Conservation (phyloP, 2,329 filamentous ascomycete genomes). For the Diaporthe aspalathi region DNA sequence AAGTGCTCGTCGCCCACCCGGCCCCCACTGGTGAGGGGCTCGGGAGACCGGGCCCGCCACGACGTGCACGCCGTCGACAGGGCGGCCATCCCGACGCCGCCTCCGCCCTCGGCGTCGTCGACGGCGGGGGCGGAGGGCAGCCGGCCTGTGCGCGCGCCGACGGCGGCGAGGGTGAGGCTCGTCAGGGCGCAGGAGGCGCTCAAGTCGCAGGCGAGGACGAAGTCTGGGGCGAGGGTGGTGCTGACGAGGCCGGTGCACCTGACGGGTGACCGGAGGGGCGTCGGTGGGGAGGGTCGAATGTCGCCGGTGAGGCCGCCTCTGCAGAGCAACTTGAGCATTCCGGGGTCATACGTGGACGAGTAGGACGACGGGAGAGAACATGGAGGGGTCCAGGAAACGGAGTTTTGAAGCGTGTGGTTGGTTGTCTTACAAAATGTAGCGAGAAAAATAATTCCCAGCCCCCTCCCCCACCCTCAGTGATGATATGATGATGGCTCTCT, state of each 20-base stretch:
- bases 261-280: slow-evolving; percentile 5
- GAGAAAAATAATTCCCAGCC: not conserved
- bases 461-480: too few species aligned
- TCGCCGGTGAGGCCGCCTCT: not conserved
- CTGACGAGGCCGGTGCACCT: slow-evolving; percentile 27
- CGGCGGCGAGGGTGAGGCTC: slow-evolving; percentile 32
- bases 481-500: not conserved
- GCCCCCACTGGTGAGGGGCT: not conserved
- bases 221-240: slow-evolving; percentile 18
- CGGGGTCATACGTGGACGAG: slow-evolving; percentile 27
- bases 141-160: slow-evolving; percentile 15
- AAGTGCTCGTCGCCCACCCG: not conserved
- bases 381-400: not conserved
- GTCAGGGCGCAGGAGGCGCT: slow-evolving; percentile 35
- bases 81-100: slow-evolving; percentile 22
- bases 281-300: not conserved
- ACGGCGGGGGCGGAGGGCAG: not conserved
- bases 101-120: not conserved
- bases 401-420: not conserved
- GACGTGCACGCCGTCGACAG: slow-evolving; percentile 8
- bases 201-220: slow-evolving; percentile 18
- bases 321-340: slow-evolving; percentile 21
- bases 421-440: not conserved
- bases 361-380: not conserved
- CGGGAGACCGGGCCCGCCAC: not conserved